These are phyloP conservation scores for Umbellularia californica DNA, from an alignment of 164 flowering plant species.

Conservation along the genomic window DNA sequence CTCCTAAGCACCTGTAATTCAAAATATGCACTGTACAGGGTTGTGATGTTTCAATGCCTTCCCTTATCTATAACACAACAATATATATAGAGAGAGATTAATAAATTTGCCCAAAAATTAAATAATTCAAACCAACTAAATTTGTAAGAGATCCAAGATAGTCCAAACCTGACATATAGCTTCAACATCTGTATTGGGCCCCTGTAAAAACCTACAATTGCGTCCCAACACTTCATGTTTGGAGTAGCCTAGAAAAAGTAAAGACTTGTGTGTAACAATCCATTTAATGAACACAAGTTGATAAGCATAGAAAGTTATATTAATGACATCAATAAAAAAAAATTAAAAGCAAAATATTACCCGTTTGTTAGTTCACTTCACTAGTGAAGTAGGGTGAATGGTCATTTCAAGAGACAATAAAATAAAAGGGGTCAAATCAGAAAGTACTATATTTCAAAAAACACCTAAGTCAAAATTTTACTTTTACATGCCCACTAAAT, in stretches of 20 bases:
- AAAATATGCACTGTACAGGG: slow-evolving; percentile 81
- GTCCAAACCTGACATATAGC: slow-evolving; percentile 41
- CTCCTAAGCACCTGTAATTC: slow-evolving; percentile 68
- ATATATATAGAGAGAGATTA: not conserved
- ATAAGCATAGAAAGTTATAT: no score
- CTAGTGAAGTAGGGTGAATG: no score
- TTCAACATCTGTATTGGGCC: slow-evolving; percentile 58
- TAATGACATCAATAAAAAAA: no score
- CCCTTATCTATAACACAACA: slow-evolving; percentile 47
- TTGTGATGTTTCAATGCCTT: slow-evolving; percentile 47
- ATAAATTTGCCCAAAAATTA: not conserved
- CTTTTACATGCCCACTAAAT: no score
- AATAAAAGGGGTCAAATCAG: no score
- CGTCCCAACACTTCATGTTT: slow-evolving; percentile 81
- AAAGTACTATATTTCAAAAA: no score
- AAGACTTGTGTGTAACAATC: not conserved
- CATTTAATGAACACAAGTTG: no score
- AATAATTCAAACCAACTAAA: not conserved
- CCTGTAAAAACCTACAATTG: slow-evolving; percentile 69
- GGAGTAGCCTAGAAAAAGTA: slow-evolving; percentile 50
- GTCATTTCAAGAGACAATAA: no score
- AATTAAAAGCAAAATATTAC: no score
- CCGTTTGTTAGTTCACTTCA: no score
- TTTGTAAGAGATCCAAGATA: not conserved
- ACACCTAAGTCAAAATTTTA: no score